A percentile compares a stretch with the other conserved stretches of the same genome.
These are phyloP conservation scores for Candida sonorensis DNA, from an alignment of 805 yeast species.

Conservation along the genomic window DNA sequence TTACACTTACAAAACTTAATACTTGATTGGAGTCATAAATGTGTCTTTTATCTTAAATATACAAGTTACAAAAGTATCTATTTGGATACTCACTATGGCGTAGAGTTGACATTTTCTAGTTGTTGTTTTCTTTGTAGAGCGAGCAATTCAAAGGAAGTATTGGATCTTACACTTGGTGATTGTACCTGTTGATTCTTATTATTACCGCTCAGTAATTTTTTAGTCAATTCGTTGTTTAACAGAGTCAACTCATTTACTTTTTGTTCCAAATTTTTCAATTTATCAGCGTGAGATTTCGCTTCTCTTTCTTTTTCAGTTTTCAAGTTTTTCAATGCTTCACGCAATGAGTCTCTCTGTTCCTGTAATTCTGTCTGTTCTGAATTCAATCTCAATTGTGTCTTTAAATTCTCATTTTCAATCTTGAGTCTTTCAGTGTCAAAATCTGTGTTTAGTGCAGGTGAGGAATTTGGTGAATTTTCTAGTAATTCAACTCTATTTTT, in stretches of 20 bases:
- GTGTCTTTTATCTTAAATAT: too few species aligned
- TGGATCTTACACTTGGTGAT: not conserved
- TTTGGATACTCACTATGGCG: too few species aligned
- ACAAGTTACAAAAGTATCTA: too few species aligned
- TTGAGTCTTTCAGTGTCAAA: constrained; percentile 24
- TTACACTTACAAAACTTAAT: too few species aligned
- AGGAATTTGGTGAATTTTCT: constrained; percentile 14
- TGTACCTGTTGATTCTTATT: not conserved
- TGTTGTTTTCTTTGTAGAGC: too few species aligned
- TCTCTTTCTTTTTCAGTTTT: constrained; percentile 23
- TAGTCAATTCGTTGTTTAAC: constrained; percentile 7
- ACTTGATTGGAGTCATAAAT: too few species aligned
- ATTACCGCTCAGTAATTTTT: constrained; percentile 4
- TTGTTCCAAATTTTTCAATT: constrained; percentile 16
- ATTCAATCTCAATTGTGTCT: constrained; percentile 24
- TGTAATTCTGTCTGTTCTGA: constrained; percentile 17
- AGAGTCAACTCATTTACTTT: constrained; percentile 14
- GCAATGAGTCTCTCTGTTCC: constrained; percentile 24
- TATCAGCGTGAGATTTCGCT: constrained; percentile 18
- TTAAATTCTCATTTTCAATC: constrained; percentile 26
- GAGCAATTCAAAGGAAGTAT: not conserved
- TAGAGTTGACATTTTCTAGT: too few species aligned
- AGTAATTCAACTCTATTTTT: constrained; percentile 34
- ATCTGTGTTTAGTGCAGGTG: constrained; percentile 3
- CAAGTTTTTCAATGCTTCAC: constrained; percentile 24